Evolutionary conservation across 805 yeast genomes (phyloP), one percentile per base, ranked within the genome.

Genomic region (Novakomyces olei): DNA sequence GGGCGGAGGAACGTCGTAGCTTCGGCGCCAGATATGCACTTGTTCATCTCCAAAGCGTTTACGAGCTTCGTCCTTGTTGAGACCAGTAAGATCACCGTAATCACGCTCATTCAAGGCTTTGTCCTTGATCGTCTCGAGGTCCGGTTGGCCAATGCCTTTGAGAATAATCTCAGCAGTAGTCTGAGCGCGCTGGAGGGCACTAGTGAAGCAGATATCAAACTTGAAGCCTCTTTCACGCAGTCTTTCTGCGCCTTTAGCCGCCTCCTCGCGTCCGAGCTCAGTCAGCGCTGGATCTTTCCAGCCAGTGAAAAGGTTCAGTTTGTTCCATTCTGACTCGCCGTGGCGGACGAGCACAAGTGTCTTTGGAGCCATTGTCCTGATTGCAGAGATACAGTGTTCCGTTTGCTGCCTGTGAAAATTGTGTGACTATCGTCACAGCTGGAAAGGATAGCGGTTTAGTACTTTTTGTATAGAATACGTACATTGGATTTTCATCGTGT

Each of bases 291-390:
- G 92, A 59, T 83, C 96, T 41, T 85, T 95, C 96, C 96, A 83
- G 53, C 96, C 96, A 58, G 95, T 83, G 75, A 83, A 83, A 47
- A 83, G 67, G 70, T 83, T 85, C 67, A 80, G 79, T 61, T 80
- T 92, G 61, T 83, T 83, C 96, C 96, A 83, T 60, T 79, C 95
- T 63, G 92, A 78, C 68, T 85, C 93, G 51, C 96, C 96, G 83
- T 83, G 96, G 69, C 96, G 83, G 47, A 85, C 81, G 55, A 83
- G 67, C 54, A 83, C 72, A 59, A 83, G 67, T 60, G 77, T 80
- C 50, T 54, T 29, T 5, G 26, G 15, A 18, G 32, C 32, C n/a
- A n/a, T n/a, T n/a, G n/a, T n/a, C n/a, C n/a, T n/a, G n/a, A n/a
- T n/a, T n/a, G n/a, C n/a, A n/a, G n/a, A n/a, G n/a, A n/a, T n/a